These are phyloP conservation scores for Phytophthora ramorum DNA, from an alignment of 352 stramenopile genomes.

Conservation along the genomic window DNA sequence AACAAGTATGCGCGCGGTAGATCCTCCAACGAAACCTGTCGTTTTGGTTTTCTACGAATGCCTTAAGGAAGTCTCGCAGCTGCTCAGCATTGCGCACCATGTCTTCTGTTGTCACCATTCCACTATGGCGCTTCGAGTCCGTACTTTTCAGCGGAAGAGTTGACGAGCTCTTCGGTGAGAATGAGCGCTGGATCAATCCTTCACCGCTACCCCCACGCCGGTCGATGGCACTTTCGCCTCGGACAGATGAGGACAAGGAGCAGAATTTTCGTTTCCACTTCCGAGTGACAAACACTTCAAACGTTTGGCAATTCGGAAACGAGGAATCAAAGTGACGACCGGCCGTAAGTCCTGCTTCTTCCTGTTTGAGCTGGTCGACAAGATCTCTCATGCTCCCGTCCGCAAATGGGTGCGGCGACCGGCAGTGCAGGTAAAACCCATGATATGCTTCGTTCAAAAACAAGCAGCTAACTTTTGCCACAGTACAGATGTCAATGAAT, in stretches of 20 bases:
- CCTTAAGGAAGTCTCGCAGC: constrained; percentile 82
- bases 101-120: constrained; percentile 39
- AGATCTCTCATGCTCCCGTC: constrained; percentile 94
- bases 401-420: constrained; percentile 92
- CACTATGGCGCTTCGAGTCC: constrained; percentile 27
- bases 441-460: constrained; percentile 94
- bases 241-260: constrained; percentile 54
- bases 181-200: constrained; percentile 37
- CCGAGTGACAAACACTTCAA: constrained; percentile 92
- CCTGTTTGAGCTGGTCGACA: constrained; percentile 91
- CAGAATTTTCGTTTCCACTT: constrained; percentile 89
- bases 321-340: constrained; percentile 86
- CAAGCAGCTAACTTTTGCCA: constrained; percentile 94
- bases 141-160: constrained; percentile 27
- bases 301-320: constrained; percentile 88
- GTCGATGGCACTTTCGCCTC: constrained; percentile 25
- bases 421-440: constrained; percentile 96
- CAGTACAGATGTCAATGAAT: constrained; percentile 95
- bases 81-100: constrained; percentile 63
- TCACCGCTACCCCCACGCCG: constrained; percentile 28
- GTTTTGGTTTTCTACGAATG: constrained; percentile 87
- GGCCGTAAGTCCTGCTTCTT: constrained; percentile 87
- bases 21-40: constrained; percentile 81
- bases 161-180: constrained; percentile 30
- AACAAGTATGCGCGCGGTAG: constrained; percentile 79